Percentiles rank a stretch among this genome's conserved stretches.
phyloP scores from a whole-genome alignment of 805 yeast species.

The Metschnikowia continentalis region DNA sequence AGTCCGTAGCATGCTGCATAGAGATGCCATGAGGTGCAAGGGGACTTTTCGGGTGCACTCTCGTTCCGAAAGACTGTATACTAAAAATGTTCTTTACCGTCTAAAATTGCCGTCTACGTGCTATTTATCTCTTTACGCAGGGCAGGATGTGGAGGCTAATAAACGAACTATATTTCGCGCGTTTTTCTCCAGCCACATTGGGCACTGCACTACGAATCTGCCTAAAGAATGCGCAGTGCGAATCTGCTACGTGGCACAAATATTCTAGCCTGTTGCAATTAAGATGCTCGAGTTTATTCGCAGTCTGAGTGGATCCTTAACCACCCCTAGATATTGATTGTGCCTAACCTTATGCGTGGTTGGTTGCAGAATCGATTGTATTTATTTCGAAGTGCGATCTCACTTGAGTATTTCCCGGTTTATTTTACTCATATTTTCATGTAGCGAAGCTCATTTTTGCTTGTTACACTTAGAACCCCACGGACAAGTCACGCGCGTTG shows the following conservation, averaged over 20 bases:
- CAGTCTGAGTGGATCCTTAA: neutral
- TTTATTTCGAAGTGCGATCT: neutral
- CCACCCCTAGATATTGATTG: neutral
- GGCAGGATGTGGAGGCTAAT: neutral
- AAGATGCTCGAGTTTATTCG: neutral
- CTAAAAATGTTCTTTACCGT: neutral
- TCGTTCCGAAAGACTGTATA: neutral
- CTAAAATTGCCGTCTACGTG: slow-evolving; percentile 2
- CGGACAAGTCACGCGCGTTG: no score
- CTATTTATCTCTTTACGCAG: neutral
- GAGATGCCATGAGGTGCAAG: neutral
- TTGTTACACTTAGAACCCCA: no score
- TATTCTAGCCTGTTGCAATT: neutral
- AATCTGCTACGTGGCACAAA: neutral
- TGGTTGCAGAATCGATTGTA: neutral
- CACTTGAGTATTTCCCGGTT: neutral
- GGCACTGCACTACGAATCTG: neutral
- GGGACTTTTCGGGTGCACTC: neutral
- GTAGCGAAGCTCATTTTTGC: no score
- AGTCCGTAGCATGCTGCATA: neutral
- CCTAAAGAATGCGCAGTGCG: neutral
- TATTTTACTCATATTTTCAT: neutral
- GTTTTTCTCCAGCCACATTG: neutral
- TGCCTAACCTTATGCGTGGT: neutral
- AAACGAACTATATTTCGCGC: neutral